Evolutionary conservation across 768 basidiomycete genomes (phyloP), one percentile per base, ranked within the genome.

Genomic region (Hericium coralloides): DNA sequence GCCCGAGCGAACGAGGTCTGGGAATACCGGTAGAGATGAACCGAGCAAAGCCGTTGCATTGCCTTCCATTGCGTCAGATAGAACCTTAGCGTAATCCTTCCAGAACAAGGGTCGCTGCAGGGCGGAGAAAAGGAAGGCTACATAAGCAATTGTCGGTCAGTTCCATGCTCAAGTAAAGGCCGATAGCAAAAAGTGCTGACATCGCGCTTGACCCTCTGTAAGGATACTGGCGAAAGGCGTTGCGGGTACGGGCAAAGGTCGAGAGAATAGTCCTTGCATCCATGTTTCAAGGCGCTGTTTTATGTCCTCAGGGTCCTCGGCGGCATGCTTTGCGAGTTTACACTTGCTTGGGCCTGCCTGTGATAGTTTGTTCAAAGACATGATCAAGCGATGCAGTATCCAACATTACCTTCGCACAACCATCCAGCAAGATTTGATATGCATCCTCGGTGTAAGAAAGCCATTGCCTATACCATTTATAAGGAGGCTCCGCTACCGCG

Each of bases 201-300:
- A n/a, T 45, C 43, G 2, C 2, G 43, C 43, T 45, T 45, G 43
- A 9, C 43, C 43, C 43, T 45, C 43, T 45, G 43, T 15, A 2
- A 45, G 43, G 20, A 45, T 45, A n/a, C 18, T 20, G 20, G 43
- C n/a, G 20, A n/a, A 22, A 5, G 43, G 59, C 12, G 68, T 62
- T 38, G 64, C 36, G 12, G 64, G 57, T 2, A 67, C 69, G 1
- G 68, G 56, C 22, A 69, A 51, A 1, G 70, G 70, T n/a, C 59
- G 45, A 23, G 64, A 60, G 54, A 62, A 66, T 0, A 72, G 56
- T 1, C 59, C 41, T 20, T 61, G 55, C 36, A 69, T 26, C 49
- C 68, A 61, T 0, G 39, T 37, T 38, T 69, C 68, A 15, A 72
- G 55, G 37, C 64, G 60, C 17, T 48, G 39, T 38, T 55, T 52